A percentile compares a stretch with the other conserved stretches of the same genome.
phyloP scores from a whole-genome alignment of 1,139 yeast species.

The Geotrichum candidum region DNA sequence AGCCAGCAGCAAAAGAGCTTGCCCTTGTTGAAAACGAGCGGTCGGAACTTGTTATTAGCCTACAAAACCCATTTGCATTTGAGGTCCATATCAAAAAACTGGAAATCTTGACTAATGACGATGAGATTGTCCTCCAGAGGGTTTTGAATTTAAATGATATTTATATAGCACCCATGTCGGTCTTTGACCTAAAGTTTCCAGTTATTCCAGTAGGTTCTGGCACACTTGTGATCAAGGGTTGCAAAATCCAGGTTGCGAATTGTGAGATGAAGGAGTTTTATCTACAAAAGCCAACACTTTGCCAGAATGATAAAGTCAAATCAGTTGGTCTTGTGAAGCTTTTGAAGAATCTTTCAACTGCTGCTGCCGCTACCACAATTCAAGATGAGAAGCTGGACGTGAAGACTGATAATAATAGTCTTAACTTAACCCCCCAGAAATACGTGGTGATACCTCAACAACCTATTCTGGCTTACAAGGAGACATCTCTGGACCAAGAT shows the following conservation, averaged over 20 bases:
- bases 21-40: slow-evolving; percentile 44
- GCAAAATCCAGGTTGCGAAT: slow-evolving; percentile 43
- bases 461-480: slow-evolving; percentile 33
- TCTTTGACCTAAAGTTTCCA: slow-evolving; percentile 38
- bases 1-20: slow-evolving; percentile 19
- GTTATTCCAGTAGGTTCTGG: slow-evolving; percentile 44
- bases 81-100: slow-evolving; percentile 58
- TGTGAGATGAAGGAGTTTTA: slow-evolving; percentile 37
- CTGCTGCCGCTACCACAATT: neutral
- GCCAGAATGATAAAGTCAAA: neutral
- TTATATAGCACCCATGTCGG: slow-evolving; percentile 40
- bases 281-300: slow-evolving; percentile 23
- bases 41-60: slow-evolving; percentile 40
- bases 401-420: neutral
- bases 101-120: slow-evolving; percentile 23
- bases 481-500: slow-evolving; percentile 53
- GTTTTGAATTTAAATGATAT: slow-evolving; percentile 17
- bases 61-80: slow-evolving; percentile 80
- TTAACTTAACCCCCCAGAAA: slow-evolving; percentile 16
- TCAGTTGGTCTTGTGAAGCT: neutral
- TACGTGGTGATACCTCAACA: slow-evolving; percentile 16
- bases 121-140: slow-evolving; percentile 21
- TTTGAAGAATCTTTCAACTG: neutral
- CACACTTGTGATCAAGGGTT: slow-evolving; percentile 38
- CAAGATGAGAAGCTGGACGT: neutral